These are phyloP conservation scores for Cutaneotrichosporon daszewskae DNA, from an alignment of 1,284 basidiomycete genomes.

Conservation along the genomic window DNA sequence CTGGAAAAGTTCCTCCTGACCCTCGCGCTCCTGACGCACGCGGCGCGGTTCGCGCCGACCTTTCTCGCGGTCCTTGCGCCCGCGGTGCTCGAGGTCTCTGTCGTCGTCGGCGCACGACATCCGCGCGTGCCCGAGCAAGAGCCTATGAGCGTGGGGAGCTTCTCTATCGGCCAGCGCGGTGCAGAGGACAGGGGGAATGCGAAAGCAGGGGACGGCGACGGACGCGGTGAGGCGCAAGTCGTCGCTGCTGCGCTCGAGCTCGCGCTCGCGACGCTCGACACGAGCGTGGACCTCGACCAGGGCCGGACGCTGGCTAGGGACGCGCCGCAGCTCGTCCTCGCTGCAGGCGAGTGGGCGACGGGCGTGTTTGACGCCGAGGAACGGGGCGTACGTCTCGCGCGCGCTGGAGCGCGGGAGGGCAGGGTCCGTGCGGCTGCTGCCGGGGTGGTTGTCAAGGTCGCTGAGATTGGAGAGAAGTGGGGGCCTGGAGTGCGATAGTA, in stretches of 20 bases:
- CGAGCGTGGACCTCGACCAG: constrained; percentile 64
- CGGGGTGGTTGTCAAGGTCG: constrained; percentile 71
- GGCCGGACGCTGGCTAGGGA: constrained; percentile 71
- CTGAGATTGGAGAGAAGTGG: constrained; percentile 70
- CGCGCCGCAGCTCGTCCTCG: constrained; percentile 63
- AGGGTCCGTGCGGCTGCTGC: constrained; percentile 63
- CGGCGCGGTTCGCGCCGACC: constrained; percentile 67
- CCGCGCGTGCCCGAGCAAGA: constrained; percentile 33
- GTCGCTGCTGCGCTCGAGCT: constrained; percentile 70
- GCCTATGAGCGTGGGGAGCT: too few relatives aligned
- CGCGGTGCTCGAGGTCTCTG: constrained; percentile 70
- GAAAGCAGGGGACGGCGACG: background rate
- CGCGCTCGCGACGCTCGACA: constrained; percentile 68
- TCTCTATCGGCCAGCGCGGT: background rate
- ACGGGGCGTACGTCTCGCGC: constrained; percentile 55
- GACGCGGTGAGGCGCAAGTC: constrained; percentile 58
- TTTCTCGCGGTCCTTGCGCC: constrained; percentile 76
- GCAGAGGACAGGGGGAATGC: background rate
- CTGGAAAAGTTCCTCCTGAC: constrained; percentile 70
- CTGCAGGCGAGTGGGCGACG: constrained; percentile 72
- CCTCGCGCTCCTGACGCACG: constrained; percentile 72
- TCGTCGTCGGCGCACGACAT: constrained; percentile 66
- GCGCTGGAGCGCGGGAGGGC: constrained; percentile 48
- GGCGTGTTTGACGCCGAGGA: constrained; percentile 63
- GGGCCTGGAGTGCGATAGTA: too few relatives aligned